Evolutionary conservation across 169 alveolate species (phyloP), one percentile per base, ranked within the genome.

Genomic region (Babesia ovis): DNA sequence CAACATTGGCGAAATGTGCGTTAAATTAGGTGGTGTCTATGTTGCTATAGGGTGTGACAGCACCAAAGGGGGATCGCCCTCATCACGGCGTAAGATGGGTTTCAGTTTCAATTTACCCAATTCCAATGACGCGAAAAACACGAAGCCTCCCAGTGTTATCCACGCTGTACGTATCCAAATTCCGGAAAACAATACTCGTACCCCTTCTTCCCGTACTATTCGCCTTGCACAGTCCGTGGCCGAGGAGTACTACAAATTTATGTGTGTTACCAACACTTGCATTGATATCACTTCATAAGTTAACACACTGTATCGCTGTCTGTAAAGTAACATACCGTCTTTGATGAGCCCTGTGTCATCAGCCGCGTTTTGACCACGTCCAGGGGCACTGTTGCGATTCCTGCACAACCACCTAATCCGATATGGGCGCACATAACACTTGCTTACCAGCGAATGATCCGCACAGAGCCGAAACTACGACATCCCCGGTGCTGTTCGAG

Each of bases 281-380:
- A 57, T 41, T 14, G 59, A 9, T 14, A n/a, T 8, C 32, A 8
- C 22, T 16, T 20, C 8, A 55, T 4, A 55, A 12, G 8, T 16
- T 1, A 23, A 57, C 42, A 4, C 25, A 27, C n/a, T n/a, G n/a
- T n/a, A n/a, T 18, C 23, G 9, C 23, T 27, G 12, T 27, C 14
- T 27, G 22, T n/a, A 5, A 43, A n/a, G 6, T 18, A 39, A 57
- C 75, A 9, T 62, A 79, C 87, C 77, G 53, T 43, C 22, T 43
- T 46, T 9, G 64, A 53, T 32, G 85, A 39, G 29, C 92, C 96
- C 84, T 97, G 95, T 9, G 98, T 95, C 88, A 96, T 94, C 71
- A 96, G 92, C 59, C 97, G 84, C 20, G 99, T 96, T 81, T 97
- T 97, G 45, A 95, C 89, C 60, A 96, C 98, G 77, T 97, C 99